These are phyloP conservation scores for Castanospermum australe DNA, from an alignment of 306 rosid species.

Conservation along the genomic window DNA sequence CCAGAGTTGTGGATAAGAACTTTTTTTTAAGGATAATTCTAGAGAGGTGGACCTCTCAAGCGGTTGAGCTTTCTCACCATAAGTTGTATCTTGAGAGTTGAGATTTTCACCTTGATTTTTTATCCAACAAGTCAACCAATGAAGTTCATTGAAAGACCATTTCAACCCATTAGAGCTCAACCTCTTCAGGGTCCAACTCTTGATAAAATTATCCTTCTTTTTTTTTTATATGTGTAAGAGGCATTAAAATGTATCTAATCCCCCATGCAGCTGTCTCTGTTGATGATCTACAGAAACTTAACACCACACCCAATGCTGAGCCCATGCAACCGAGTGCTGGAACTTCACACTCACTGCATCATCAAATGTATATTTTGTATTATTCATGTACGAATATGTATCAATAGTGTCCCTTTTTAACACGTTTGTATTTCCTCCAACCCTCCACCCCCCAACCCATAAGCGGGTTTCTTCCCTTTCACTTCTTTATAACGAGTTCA, in stretches of 20 bases:
- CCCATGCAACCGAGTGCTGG: slow-evolving; percentile 7
- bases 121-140: neutral
- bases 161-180: neutral
- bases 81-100: neutral
- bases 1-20: neutral
- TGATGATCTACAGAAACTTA: slow-evolving; percentile 18
- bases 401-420: neutral
- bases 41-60: neutral
- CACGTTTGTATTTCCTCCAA: neutral
- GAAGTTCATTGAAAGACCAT: neutral
- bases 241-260: neutral
- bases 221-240: neutral
- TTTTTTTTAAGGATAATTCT: neutral
- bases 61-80: neutral
- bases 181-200: neutral
- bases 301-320: neutral
- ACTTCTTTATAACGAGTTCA: slow-evolving; percentile 2
- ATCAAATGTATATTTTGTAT: slow-evolving; percentile 17
- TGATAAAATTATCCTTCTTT: neutral
- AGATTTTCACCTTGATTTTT: neutral
- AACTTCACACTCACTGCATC: neutral
- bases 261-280: neutral
- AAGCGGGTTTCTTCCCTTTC: neutral
- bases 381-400: slow-evolving; percentile 21
- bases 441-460: neutral